Base-by-base conservation (phyloP, 2,329 filamentous ascomycete genomes). In the Sporothrix schenckii region DNA sequence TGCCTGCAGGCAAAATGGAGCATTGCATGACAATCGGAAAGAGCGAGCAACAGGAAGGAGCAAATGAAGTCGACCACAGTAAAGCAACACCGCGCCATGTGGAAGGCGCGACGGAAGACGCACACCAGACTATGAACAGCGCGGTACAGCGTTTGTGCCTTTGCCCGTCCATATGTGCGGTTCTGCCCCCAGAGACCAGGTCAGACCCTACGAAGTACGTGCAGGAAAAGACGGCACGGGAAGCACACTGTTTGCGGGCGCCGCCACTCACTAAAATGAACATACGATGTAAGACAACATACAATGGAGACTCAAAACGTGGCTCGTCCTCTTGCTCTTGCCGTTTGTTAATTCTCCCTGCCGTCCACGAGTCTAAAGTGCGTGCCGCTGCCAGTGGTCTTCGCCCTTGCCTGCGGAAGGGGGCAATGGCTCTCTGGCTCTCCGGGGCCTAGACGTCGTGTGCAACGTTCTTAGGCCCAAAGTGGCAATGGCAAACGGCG, bases 401-500 rank as follows among this genome's bases (percentile, higher is more conserved):
- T 47, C 49, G 47, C 30, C 44, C 50, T 66, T 52, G 50, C 30
- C 65, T 50, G 49, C 34, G 30, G 52, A 13, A 56, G 52, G 66
- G 58, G 66, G 58, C 66, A 68, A 58, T 14, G 30, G 30, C 21
- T 21, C 66, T 54, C n/a, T 50, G 50, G n/a, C 16, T 44, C 34
- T 52, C 44, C n/a, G n/a, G 50, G 49, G 30, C 65, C 65, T 50
- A 53, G 65, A 67, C 10, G 61, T 27, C 30, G 50, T 44, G 66
- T 67, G 66, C 66, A 34, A 60, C 41, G 53, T 24, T 24, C 10
- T 47, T 58, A 58, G 21, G 21, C 66, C 44, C 9, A 60, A 68
- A 68, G 21, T 19, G 66, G 66, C 53, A 68, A 53, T 49, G 44
- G 53, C 41, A 58, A 68, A 58, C 66, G 53, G 53, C 49, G 53